phyloP scores from a whole-genome alignment of 2,329 filamentous ascomycete genomes.

The Xylaria hypoxylon region DNA sequence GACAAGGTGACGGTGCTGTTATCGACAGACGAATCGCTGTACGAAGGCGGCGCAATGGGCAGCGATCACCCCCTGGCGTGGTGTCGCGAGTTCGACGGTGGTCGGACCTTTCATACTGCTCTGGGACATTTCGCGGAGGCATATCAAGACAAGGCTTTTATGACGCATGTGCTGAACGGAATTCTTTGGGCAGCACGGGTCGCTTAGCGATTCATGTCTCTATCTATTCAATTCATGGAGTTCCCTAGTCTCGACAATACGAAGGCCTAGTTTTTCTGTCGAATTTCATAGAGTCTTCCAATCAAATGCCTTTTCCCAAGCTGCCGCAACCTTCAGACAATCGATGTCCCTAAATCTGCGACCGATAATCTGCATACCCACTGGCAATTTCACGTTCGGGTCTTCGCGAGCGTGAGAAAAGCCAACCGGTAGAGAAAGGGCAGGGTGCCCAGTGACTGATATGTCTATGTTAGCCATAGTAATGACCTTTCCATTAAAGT shows the following conservation, averaged over 20 bases:
- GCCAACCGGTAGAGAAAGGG: slow-evolving; percentile 47
- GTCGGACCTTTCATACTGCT: slow-evolving; percentile 56
- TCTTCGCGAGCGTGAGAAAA: slow-evolving; percentile 47
- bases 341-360: slow-evolving; percentile 45
- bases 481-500: not conserved
- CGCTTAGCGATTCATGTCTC: not conserved
- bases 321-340: slow-evolving; percentile 46
- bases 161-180: slow-evolving; percentile 43
- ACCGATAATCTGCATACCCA: slow-evolving; percentile 48
- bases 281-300: slow-evolving; percentile 41
- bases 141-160: slow-evolving; percentile 51
- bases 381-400: slow-evolving; percentile 44
- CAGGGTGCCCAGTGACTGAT: slow-evolving; percentile 47
- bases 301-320: slow-evolving; percentile 48
- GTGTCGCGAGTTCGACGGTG: slow-evolving; percentile 55
- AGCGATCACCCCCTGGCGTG: slow-evolving; percentile 56
- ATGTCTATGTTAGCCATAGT: not conserved
- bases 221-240: too few species aligned
- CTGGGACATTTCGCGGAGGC: slow-evolving; percentile 57
- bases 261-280: not conserved
- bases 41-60: slow-evolving; percentile 53
- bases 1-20: slow-evolving; percentile 52
- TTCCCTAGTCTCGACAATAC: not conserved
- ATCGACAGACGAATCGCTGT: slow-evolving; percentile 52
- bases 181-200: slow-evolving; percentile 40